Evolutionary conservation across 2,329 filamentous ascomycete genomes (phyloP), one percentile per base, ranked within the genome.

Genomic region (Rhynchosporium agropyri): DNA sequence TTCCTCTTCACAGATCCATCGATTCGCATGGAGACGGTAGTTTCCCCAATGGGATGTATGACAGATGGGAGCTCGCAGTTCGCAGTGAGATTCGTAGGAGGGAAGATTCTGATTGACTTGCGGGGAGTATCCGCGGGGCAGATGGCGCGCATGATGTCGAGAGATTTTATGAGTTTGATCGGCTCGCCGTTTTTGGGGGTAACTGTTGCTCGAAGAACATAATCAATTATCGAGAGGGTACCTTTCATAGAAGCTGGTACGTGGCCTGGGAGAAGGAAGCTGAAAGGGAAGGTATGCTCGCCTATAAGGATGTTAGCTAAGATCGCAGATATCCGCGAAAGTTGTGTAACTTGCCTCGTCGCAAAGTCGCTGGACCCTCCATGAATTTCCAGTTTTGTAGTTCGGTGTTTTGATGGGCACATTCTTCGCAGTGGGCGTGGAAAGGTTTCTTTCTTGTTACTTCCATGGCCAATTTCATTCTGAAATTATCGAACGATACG

Each of bases 101-200:
- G 95, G 78, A 99, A 99, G 73, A 98, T 90, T 73, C 94, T 91
- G 66, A 97, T 88, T 15, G 91, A 96, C 77, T 93, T 89, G 77
- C 96, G 94, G 65, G 96, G 92, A 59, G 84, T 82, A 55, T 92
- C 90, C 2, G 91, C 86, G 59, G 89, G 78, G 7, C 79, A 83
- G 31, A 98, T 85, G 40, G 92, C 90, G 65, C 94, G 90, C 78
- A 89, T 89, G 69, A 98, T 84, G 61, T 87, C 81, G 50, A 98
- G 80, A 9, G 84, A 83, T 79, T 89, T 88, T 63, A 77, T 82
- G 65, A 89, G 86, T 77, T 84, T 89, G 74, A 90, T 81, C 4
- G 81, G 75, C 76, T 88, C 82, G 68, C 86, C 85, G 64, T 82
- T 83, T 58, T 82, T 83, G 42, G 86, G 79, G 10, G 84, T 82